phyloP scores from a whole-genome alignment of 805 yeast species.

The Yarrowia yakushimensis region DNA sequence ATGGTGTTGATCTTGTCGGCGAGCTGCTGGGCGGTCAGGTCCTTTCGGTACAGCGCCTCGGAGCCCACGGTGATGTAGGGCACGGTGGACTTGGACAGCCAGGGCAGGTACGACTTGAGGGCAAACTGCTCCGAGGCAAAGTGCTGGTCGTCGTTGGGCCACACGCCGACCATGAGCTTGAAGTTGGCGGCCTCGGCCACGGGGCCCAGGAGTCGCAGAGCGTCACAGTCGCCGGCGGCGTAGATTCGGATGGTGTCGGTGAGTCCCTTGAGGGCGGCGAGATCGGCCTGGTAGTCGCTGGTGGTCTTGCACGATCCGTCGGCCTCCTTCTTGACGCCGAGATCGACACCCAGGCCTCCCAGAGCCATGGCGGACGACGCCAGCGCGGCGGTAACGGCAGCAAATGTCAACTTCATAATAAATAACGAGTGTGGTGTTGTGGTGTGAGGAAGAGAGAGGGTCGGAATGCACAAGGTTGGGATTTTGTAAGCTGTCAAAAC shows the following conservation, averaged over 20 bases:
- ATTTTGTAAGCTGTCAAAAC: constrained; percentile 15
- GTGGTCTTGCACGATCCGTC: constrained; percentile 71
- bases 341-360: constrained; percentile 63
- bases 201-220: constrained; percentile 79
- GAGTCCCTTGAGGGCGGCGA: constrained; percentile 55
- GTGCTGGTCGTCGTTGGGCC: constrained; percentile 89
- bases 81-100: constrained; percentile 56
- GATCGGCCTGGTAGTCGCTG: constrained; percentile 65
- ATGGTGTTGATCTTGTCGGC: constrained; percentile 64
- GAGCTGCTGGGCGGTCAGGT: constrained; percentile 69
- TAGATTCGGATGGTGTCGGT: constrained; percentile 73
- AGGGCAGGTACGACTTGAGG: constrained; percentile 65
- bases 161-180: constrained; percentile 75
- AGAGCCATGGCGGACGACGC: constrained; percentile 24
- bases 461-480: constrained; percentile 12
- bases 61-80: constrained; percentile 87
- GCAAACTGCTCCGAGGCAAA: constrained; percentile 72
- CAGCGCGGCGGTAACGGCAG: constrained; percentile 23
- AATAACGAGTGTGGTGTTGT: constrained; percentile 24
- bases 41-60: constrained; percentile 90
- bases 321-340: constrained; percentile 73
- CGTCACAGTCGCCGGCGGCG: constrained; percentile 92
- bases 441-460: background rate
- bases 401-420: constrained; percentile 24
- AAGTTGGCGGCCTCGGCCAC: constrained; percentile 78